These are phyloP conservation scores for Afroboletus lepidellus DNA, from an alignment of 1,284 basidiomycete genomes.

Conservation along the genomic window DNA sequence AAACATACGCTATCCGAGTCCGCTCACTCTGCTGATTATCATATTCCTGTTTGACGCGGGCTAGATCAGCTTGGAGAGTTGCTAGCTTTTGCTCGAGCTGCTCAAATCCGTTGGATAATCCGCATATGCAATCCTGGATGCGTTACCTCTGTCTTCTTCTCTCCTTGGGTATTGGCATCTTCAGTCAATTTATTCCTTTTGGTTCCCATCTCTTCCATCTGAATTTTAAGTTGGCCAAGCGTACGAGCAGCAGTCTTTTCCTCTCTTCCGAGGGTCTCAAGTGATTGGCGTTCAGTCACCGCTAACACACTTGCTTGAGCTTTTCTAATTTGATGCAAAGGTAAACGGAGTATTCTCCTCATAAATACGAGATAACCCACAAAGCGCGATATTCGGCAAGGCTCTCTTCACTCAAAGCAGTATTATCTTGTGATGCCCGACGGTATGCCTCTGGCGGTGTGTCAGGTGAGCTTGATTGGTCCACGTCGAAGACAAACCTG, in stretches of 20 bases:
- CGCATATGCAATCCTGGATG: neutral
- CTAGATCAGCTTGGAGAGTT: constrained; percentile 53
- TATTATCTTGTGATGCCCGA: constrained; percentile 69
- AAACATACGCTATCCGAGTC: constrained; percentile 62
- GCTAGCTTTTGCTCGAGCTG: constrained; percentile 64
- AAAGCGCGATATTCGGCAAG: constrained; percentile 86
- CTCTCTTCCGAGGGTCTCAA: constrained; percentile 82
- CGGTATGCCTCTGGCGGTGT: constrained; percentile 67
- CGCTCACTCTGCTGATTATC: constrained; percentile 76
- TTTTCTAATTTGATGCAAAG: constrained; percentile 51
- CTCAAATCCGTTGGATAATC: constrained; percentile 3
- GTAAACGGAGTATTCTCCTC: constrained; percentile 8
- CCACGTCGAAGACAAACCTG: constrained; percentile 48
- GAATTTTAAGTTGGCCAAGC: constrained; percentile 66
- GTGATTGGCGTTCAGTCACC: constrained; percentile 83
- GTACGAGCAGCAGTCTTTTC: constrained; percentile 72
- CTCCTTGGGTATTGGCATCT: constrained; percentile 56
- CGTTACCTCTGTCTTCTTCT: constrained; percentile 61
- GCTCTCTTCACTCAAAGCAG: constrained; percentile 80
- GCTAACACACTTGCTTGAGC: constrained; percentile 75
- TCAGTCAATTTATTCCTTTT: constrained; percentile 60
- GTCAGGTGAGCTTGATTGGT: constrained; percentile 2
- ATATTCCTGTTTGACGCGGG: constrained; percentile 64
- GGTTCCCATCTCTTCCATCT: constrained; percentile 63
- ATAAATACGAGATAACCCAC: constrained; percentile 43